Base-by-base conservation (phyloP, 2,329 filamentous ascomycete species). In the Basipetospora chlamydospora region DNA sequence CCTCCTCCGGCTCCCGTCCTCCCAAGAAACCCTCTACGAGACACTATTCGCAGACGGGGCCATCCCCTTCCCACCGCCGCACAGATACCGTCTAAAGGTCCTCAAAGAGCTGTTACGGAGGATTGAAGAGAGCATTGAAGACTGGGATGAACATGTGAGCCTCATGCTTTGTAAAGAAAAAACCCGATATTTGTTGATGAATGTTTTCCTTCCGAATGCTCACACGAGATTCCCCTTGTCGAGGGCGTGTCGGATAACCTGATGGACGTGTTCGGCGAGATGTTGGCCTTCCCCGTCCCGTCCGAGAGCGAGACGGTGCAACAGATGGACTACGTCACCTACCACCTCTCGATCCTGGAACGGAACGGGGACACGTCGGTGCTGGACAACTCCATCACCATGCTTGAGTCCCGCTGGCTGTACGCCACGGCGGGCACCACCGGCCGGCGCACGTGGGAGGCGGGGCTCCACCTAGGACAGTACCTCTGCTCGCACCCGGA, bases 81-180 rank as follows among this genome's bases (percentile, higher is more conserved):
- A 65, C 15, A 62, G 77, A 35, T 93, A 93, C 51, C 74, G 77
- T 45, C 56, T 80, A 12, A 70, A 74, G 41, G 70, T 84, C 1
- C 57, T 95, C 35, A 94, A 93, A 53, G 62, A 73, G 43, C 64
- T 95, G 23, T 60, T 85, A 10, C 58, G 64, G 6, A 70, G 64
- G 39, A 76, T 94, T 36, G 84, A 94, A 54, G 60, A 66, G 21
- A 72, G 79, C 23, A 84, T 93, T 33, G 66, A 73, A 39, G 76
- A 94, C 54, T 87, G 85, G 56, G 82, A 94, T 47, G 67, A 83
- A 66, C 75, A 93, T 78, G 87, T 93, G 79, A 64, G 81, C 25
- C 22, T 15, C 20, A 15, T 15, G 12, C 12, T 11, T 16, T 22
- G 25, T 20, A 20, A 30, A 15, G 9, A 11, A 18, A 4, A 10